Evolutionary conservation across 1,284 basidiomycete species (phyloP).

Genomic region (Leccinum fallax): DNA sequence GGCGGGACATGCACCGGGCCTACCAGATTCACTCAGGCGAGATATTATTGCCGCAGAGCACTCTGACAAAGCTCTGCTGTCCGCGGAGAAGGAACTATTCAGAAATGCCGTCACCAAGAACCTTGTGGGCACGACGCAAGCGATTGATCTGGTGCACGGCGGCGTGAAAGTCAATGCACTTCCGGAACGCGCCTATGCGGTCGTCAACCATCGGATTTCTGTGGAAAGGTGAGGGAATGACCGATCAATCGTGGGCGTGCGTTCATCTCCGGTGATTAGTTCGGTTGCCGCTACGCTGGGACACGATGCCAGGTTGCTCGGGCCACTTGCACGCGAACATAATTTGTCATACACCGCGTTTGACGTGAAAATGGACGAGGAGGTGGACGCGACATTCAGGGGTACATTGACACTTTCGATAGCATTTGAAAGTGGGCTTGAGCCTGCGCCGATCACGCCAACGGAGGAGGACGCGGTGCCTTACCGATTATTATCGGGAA

Average conservation of each 20-base stretch:
- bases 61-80: constrained; percentile 44
- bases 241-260: background rate
- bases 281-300: constrained; percentile 46
- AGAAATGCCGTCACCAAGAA: constrained; percentile 28
- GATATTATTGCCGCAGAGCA: constrained; percentile 40
- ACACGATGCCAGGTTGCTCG: constrained; percentile 45
- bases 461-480: constrained; percentile 42
- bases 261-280: constrained; percentile 29
- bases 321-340: constrained; percentile 44
- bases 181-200: constrained; percentile 54
- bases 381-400: constrained; percentile 25
- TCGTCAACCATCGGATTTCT: constrained; percentile 47
- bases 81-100: constrained; percentile 45
- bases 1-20: constrained; percentile 47
- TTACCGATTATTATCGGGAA: constrained; percentile 52
- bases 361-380: constrained; percentile 24
- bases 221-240: constrained; percentile 43
- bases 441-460: constrained; percentile 60
- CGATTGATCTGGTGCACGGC: constrained; percentile 58
- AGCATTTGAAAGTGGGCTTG: constrained; percentile 41
- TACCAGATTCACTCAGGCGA: constrained; percentile 42
- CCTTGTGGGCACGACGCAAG: constrained; percentile 57
- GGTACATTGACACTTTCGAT: constrained; percentile 45
- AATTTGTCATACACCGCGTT: constrained; percentile 52
- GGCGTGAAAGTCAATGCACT: constrained; percentile 67